Evolutionary conservation across 2,329 filamentous ascomycete genomes (phyloP).

Genomic region (Pseudogymnoascus sp.): DNA sequence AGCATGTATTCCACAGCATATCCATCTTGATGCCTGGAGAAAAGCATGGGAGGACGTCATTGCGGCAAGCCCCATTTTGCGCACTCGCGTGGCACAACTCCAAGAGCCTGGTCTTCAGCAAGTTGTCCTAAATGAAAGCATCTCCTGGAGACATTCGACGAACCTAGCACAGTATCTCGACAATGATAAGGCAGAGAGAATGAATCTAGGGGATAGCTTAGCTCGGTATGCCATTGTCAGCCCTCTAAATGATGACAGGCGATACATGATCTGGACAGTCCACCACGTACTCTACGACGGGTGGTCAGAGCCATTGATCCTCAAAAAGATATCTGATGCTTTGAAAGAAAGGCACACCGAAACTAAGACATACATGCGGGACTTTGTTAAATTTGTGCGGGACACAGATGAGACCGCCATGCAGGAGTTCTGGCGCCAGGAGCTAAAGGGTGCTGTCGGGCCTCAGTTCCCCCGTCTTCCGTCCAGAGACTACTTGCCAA

Average conservation of each 20-base stretch:
- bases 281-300: constrained; percentile 52
- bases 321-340: constrained; percentile 24
- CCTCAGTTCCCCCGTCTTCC: constrained; percentile 44
- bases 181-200: constrained; percentile 17
- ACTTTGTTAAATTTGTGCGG: constrained; percentile 42
- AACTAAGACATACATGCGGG: constrained; percentile 33
- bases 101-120: constrained; percentile 24
- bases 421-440: constrained; percentile 40
- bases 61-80: constrained; percentile 27
- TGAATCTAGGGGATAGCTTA: constrained; percentile 25
- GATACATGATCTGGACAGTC: constrained; percentile 44
- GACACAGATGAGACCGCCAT: constrained; percentile 34
- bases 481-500: constrained; percentile 38
- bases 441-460: constrained; percentile 37
- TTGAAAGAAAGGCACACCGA: constrained; percentile 19
- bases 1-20: constrained; percentile 19
- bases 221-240: constrained; percentile 20
- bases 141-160: constrained; percentile 18
- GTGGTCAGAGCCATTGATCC: constrained; percentile 36
- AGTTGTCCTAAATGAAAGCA: constrained; percentile 19
- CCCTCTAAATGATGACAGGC: constrained; percentile 18
- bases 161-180: constrained; percentile 21
- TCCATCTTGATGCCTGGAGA: constrained; percentile 21
- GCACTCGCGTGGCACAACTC: constrained; percentile 29
- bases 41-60: constrained; percentile 27